Evolutionary conservation across 2,329 filamentous ascomycete species (phyloP).

Genomic region (Xylariaceae sp.): DNA sequence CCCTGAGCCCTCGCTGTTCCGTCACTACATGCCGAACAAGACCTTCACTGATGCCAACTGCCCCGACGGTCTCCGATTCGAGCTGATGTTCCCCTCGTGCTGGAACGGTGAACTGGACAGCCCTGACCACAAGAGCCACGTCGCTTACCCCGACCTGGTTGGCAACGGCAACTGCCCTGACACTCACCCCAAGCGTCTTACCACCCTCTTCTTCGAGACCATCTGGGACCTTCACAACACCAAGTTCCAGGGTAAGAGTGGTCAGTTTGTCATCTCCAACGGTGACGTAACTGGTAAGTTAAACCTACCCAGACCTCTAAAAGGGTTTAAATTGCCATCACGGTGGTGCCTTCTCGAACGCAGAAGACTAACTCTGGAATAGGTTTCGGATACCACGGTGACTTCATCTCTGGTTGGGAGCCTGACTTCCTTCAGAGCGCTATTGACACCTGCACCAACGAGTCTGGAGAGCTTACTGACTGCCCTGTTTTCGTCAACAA

Average conservation of each 20-base stretch:
- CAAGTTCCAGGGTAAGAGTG: conserved; percentile 53
- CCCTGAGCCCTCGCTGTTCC: conserved; percentile 70
- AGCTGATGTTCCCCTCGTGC: conserved; percentile 85
- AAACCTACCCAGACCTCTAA: neutral
- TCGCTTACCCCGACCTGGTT: conserved; percentile 73
- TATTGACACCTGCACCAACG: conserved; percentile 69
- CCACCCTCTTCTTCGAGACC: conserved; percentile 77
- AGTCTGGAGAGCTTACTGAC: conserved; percentile 62
- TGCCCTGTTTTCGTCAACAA: conserved; percentile 63
- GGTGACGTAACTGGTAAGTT: conserved; percentile 66
- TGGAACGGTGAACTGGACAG: conserved; percentile 70
- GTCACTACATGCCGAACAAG: conserved; percentile 79
- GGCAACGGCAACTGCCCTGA: conserved; percentile 71
- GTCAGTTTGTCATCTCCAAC: conserved; percentile 70
- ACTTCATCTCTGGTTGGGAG: conserved; percentile 79
- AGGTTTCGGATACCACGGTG: conserved; percentile 73
- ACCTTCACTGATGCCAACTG: conserved; percentile 75
- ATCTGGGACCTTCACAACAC: conserved; percentile 66
- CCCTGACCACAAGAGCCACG: conserved; percentile 55
- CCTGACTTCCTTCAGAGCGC: conserved; percentile 62
- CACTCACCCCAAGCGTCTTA: conserved; percentile 61
- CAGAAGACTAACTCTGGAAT: neutral
- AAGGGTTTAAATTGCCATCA: neutral
- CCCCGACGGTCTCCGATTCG: conserved; percentile 71
- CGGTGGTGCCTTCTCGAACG: neutral